phyloP scores from a whole-genome alignment of 805 yeast genomes.

The Vanderwaltozyma yarrowii region DNA sequence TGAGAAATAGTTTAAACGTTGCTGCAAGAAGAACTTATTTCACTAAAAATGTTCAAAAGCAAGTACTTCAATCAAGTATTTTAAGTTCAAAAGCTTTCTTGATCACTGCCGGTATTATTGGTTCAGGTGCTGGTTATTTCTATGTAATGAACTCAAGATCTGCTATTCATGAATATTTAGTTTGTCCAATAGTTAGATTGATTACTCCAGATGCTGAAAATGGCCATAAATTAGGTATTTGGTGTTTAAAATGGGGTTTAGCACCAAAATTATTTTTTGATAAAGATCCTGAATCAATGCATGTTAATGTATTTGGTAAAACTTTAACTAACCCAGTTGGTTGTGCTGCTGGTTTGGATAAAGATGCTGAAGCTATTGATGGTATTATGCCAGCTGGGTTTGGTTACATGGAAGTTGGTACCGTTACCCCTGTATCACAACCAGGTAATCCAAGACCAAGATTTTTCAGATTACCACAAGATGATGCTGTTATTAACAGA shows the following conservation, averaged over 20 bases:
- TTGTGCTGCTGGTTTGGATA: conserved; percentile 92
- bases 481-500: conserved; percentile 86
- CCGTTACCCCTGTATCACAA: conserved; percentile 86
- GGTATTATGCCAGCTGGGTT: conserved; percentile 69
- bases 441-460: conserved; percentile 93
- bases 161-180: conserved; percentile 66
- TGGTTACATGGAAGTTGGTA: conserved; percentile 85
- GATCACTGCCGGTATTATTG: conserved; percentile 19
- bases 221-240: conserved; percentile 72
- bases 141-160: conserved; percentile 71
- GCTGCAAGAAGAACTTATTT: conserved; percentile 7
- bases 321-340: conserved; percentile 71
- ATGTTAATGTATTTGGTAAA: conserved; percentile 57
- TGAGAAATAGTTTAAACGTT: too few species aligned
- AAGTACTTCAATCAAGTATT: conserved; percentile 10
- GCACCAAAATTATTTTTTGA: conserved; percentile 52
- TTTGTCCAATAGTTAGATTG: conserved; percentile 66
- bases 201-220: conserved; percentile 67
- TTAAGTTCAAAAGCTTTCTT: conserved; percentile 13
- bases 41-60: conserved; percentile 3
- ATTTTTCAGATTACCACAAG: conserved; percentile 74
- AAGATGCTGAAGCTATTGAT: conserved; percentile 87
- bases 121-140: conserved; percentile 35
- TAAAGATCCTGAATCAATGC: conserved; percentile 39
- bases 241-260: conserved; percentile 56